Conservation (phyloP, 164 flowering plant genomes). For the Amborella trichopoda region DNA sequence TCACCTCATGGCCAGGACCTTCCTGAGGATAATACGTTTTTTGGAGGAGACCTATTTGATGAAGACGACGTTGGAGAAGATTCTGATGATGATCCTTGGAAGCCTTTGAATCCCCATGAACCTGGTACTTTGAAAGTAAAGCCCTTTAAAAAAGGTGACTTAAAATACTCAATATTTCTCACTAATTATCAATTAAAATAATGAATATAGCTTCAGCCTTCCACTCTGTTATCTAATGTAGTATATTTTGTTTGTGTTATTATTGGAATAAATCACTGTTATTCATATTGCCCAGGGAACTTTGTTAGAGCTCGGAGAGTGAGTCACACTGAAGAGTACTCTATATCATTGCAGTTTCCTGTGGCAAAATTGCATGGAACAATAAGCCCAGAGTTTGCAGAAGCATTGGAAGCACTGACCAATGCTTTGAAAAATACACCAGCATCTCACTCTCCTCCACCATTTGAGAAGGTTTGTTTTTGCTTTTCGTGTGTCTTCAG, state of each 20-base stretch:
- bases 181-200: too few species aligned
- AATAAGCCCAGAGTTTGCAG: conserved; percentile 46
- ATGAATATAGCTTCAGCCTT: too few species aligned
- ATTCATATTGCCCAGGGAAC: too few species aligned
- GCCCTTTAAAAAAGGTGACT: conserved; percentile 69
- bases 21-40: conserved; percentile 15
- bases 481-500: background rate
- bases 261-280: too few species aligned
- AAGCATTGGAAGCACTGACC: conserved; percentile 41
- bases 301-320: too few species aligned
- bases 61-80: conserved; percentile 32
- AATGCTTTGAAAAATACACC: conserved; percentile 16
- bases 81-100: conserved; percentile 78
- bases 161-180: background rate
- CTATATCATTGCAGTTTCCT: conserved; percentile 46
- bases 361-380: conserved; percentile 56
- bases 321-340: conserved; percentile 15
- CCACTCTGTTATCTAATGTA: conserved; percentile 1
- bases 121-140: conserved; percentile 78
- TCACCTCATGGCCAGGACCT: conserved; percentile 10
- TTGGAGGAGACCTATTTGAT: conserved; percentile 26
- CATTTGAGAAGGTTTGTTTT: conserved; percentile 61
- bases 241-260: background rate
- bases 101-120: conserved; percentile 92
- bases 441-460: conserved; percentile 33